Evolutionary conservation across 2,329 filamentous ascomycete species (phyloP), one percentile per base, ranked within the genome.

Genomic region (Diaporthe humulicola): DNA sequence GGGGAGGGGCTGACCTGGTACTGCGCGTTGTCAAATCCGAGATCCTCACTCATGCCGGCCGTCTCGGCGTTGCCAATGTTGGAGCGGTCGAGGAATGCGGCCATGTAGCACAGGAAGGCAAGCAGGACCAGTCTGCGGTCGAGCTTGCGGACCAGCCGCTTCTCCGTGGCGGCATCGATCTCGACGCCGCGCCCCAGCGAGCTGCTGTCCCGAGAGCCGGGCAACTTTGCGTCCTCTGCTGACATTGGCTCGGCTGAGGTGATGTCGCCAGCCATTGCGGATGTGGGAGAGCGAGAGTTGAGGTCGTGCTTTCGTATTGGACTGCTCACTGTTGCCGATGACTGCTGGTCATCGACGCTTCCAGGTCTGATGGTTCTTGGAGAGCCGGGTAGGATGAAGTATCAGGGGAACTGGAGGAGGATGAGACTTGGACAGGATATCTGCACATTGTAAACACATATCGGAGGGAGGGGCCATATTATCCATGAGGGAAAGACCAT

Each of bases 31-130:
- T 80, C 80, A 40, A 85, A 83, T 17, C 81, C 81, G 10, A 85
- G 78, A 57, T 83, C 83, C 56, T 80, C 76, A 66, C 80, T 78
- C 83, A 85, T 83, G 48, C 83, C 83, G 1, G 83, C 83, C 15
- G 80, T 80, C 73, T 83, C 76, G 0, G 83, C 84, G 78, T 84
- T 85, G 33, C 84, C 84, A 57, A 85, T 85, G 52, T 85, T 85
- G 17, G 82, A 84, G 36, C 84, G 79, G 74, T 85, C 84, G 2
- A 85, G 77, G 71, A 85, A 84, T 17, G 84, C 79, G 36, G 84
- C 77, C 28, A 85, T 75, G 64, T 82, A 84, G 45, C 79, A 77
- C 17, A 79, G 74, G 75, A 82, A 82, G 4, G 82, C 79, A 30
- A 84, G 76, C 3, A 81, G 76, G n/a, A 83, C 75, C 19, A 84